These are phyloP conservation scores for Musa beccarii DNA, from an alignment of 176 grass and related monocot species.

Conservation along the genomic window DNA sequence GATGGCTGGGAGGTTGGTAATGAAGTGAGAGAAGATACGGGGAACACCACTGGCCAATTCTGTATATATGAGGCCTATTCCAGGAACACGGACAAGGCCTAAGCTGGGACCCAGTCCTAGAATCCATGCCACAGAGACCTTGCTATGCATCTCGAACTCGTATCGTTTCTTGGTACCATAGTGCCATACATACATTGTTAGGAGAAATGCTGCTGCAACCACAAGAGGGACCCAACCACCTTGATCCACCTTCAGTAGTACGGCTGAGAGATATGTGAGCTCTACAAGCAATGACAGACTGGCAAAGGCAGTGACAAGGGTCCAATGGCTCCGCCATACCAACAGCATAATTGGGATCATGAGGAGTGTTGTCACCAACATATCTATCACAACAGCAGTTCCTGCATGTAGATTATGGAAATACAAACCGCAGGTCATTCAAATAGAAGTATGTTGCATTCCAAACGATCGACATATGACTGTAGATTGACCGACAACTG, in stretches of 20 bases:
- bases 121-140: slow-evolving; percentile 99
- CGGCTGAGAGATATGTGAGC: slow-evolving; percentile 71
- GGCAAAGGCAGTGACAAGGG: slow-evolving; percentile 47
- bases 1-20: slow-evolving; percentile 90
- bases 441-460: neutral
- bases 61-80: slow-evolving; percentile 90
- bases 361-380: slow-evolving; percentile 93
- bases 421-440: neutral
- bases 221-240: slow-evolving; percentile 93
- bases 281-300: slow-evolving; percentile 79
- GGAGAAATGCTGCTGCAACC: slow-evolving; percentile 53
- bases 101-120: slow-evolving; percentile 86
- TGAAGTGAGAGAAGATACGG: slow-evolving; percentile 92
- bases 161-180: slow-evolving; percentile 85
- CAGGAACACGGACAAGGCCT: slow-evolving; percentile 80
- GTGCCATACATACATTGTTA: slow-evolving; percentile 96
- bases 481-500: neutral
- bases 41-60: slow-evolving; percentile 91
- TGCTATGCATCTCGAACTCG: slow-evolving; percentile 98
- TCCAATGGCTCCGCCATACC: slow-evolving; percentile 93
- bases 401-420: slow-evolving; percentile 30
- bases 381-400: slow-evolving; percentile 90
- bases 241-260: slow-evolving; percentile 89
- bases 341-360: slow-evolving; percentile 92
- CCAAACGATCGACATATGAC: too few species aligned